Conservation (phyloP, 345 rosid genomes). For the Acer saccharum region DNA sequence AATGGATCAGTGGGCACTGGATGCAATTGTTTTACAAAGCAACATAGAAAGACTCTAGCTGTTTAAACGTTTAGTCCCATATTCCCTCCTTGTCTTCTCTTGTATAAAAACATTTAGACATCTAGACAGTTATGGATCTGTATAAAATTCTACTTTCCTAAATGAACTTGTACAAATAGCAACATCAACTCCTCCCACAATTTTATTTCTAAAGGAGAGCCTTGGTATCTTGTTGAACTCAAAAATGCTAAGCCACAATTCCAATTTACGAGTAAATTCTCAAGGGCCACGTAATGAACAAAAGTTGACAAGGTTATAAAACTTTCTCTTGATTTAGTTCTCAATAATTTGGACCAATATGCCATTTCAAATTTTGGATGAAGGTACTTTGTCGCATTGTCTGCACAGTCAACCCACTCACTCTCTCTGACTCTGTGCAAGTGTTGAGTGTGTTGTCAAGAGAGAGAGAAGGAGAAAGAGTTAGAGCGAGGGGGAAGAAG, state of each 20-base stretch:
- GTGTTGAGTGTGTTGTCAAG: neutral
- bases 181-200: neutral
- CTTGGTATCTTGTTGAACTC: neutral
- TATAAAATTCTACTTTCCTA: neutral
- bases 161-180: neutral
- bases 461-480: neutral
- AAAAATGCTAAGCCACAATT: conserved; percentile 3
- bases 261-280: neutral
- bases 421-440: neutral
- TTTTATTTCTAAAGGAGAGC: neutral
- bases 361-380: neutral
- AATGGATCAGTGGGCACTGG: neutral
- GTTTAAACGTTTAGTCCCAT: neutral
- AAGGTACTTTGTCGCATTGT: neutral
- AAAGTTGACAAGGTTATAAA: neutral
- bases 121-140: neutral
- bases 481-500: neutral
- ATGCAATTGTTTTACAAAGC: neutral
- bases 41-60: conserved; percentile 6
- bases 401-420: neutral
- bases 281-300: neutral
- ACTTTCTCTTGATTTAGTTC: neutral
- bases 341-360: neutral
- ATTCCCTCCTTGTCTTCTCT: neutral
- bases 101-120: neutral